Evolutionary conservation across 371 early-diverging fungal species (phyloP), one percentile per base, ranked within the genome.

Genomic region (Phascolomyces articulosus): DNA sequence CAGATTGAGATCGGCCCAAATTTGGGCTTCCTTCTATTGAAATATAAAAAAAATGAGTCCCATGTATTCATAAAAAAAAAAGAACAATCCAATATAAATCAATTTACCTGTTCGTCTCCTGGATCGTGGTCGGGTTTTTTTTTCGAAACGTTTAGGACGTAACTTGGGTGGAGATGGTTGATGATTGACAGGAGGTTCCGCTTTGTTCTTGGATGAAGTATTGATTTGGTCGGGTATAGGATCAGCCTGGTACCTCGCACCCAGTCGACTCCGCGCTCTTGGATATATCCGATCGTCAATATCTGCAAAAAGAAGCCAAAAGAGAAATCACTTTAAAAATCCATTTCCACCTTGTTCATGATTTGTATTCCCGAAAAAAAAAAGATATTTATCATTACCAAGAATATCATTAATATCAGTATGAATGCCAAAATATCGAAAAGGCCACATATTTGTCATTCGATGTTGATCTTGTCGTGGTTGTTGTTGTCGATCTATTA

Each of bases 371-470:
- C 57, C 26, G 31, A 31, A n/a, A 11, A 47, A 26, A 20, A 2
- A 26, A 55, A 38, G 53, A 26, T 44, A 20, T 23, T 55, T 29
- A 27, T 13, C 40, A 34, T 69, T 85, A 83, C 90, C 89, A 59
- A 91, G 72, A 31, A 91, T 85, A 44, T 90, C 92, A 18, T 83
- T 78, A 24, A 89, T 74, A 38, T 90, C 82, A 3, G 90, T 87
- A 64, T 92, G 84, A 4, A 77, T 78, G n/a, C 94, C 94, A 82
- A 93, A 93, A 64, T 95, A 95, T 11, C 95, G 85, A 67, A 90
- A 95, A 11, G 96, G 96, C 92, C 92, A 95, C 84, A 88, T 79
- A 49, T 85, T 75, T 2, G 86, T 85, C 79, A 80, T 82, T 26
- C 66, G 72, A 24, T n/a, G 63, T 44, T 34, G 34, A 10, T 64